Base-by-base conservation (phyloP, 139 green algal genomes). In the Zygnema circumcarinatum region DNA sequence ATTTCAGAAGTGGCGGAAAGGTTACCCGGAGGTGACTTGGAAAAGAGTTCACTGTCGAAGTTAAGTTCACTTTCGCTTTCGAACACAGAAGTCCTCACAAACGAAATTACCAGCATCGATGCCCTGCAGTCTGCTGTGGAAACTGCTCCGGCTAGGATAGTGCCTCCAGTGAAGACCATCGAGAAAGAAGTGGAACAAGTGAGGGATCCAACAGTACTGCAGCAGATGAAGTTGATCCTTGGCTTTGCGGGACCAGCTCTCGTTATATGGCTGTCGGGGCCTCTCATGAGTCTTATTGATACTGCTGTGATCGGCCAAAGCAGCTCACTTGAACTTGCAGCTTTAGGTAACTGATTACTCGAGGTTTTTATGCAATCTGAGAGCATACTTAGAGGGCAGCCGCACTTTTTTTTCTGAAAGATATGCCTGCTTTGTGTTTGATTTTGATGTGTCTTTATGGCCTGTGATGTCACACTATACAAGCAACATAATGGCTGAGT, bases 231-330 rank as follows among this genome's bases (percentile, higher is more conserved):
- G 38, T 53, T 35, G 35, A 76, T 85, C 7, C 31, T 90, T n/a
- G 67, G 39, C 20, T 90, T 88, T 54, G 86, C 62, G 20, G 86
- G 86, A 1, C 86, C 86, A n/a, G 79, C 78, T 31, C 21, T 90
- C 16, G 86, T 79, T 54, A 90, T 88, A 16, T 90, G 86, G 86
- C 39, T 90, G 31, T 62, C 47, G 7, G 79, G 72, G 42, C 86
- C 86, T 39, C 33, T 88, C 3, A 90, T 90, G 86, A 84, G 36
- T 33, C 29, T 90, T 7, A 79, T 90, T 31, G 86, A 87, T 42
- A 88, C 79, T 38, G 79, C 86, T 1, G 79, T 90, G 1, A 47
- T 90, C 3, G 86, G 86, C 0, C 31, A 38, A 7, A 2, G 32
- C 16, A 84, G 86, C 86, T 74, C 67, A 35, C 31, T 88, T 36